Base-by-base conservation (phyloP, 2,329 filamentous ascomycete species). In the Leptoxyphium fumago region DNA sequence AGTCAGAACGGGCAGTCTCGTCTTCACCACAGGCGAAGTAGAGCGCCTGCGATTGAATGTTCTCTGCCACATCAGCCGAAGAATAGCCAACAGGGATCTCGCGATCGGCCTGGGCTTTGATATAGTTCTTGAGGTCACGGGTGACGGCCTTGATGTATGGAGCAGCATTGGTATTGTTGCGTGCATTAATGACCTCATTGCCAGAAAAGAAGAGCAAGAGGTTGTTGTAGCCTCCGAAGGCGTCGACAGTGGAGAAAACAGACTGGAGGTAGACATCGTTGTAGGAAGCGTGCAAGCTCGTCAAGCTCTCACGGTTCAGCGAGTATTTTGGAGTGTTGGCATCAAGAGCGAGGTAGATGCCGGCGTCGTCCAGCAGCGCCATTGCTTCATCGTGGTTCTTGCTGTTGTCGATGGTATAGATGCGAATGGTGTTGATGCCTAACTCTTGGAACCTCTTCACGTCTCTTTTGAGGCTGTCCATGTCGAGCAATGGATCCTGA, bases 1-100 rank as follows among this genome's bases (percentile, higher is more conserved):
- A 89, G 66, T 94, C 87, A 53, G 80, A 83, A 52, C 87, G 80
- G 65, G 55, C 55, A 40, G 81, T 78, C 49, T 87, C 80, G 43
- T 91, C 84, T 40, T 75, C 68, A 47, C 87, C 87, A 60, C 88
- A 95, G 74, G 94, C 93, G 77, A 95, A 86, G 74, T 93, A 95
- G 43, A 80, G 61, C 43, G 87, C 86, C 61, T 85, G 86, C 68
- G 93, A 75, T 67, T 84, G 76, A 56, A 87, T 84, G 72, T 93
- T 94, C 56, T 78, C 72, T 46, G 82, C 73, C 44, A 94, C 82
- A 65, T 94, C 87, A 48, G 87, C 87, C 48, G 83, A 82, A 7
- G 82, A 86, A 70, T 88, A 88, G 41, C 83, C 83, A 47, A 87
- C 80, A n/a, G 82, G 82, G 50, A 88, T 83, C 46, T 66, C 55